phyloP scores from a whole-genome alignment of 305 asterid genomes.

The Rubia tinctorum region DNA sequence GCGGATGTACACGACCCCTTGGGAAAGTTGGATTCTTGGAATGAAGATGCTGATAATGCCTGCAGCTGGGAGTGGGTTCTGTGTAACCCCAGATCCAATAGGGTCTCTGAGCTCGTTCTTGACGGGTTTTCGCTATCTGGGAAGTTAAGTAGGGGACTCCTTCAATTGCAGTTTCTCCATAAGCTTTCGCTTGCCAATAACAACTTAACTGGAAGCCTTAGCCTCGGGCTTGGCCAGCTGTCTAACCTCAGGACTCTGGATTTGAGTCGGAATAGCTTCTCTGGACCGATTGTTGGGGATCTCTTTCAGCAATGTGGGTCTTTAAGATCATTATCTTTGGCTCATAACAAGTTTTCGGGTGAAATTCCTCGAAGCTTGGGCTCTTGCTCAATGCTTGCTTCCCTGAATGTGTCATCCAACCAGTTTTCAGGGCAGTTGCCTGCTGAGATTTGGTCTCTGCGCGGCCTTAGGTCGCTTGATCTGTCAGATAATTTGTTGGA shows the following conservation, averaged over 20 bases:
- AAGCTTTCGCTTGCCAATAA: constrained; percentile 66
- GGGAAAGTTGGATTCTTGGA: constrained; percentile 67
- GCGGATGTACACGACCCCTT: constrained; percentile 74
- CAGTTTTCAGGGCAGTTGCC: constrained; percentile 70
- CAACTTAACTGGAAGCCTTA: constrained; percentile 67
- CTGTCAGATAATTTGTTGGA: constrained; percentile 70
- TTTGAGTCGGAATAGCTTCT: constrained; percentile 68
- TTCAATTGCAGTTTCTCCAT: constrained; percentile 58
- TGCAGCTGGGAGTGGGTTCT: constrained; percentile 74
- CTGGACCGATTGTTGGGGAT: constrained; percentile 54
- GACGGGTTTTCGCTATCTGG: constrained; percentile 81
- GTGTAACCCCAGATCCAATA: constrained; percentile 76
- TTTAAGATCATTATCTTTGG: constrained; percentile 62
- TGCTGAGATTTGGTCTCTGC: constrained; percentile 57
- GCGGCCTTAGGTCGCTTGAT: constrained; percentile 62
- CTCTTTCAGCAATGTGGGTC: constrained; percentile 77
- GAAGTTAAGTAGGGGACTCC: constrained; percentile 76
- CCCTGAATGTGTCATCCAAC: constrained; percentile 60
- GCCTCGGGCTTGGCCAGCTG: constrained; percentile 58
- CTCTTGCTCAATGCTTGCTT: constrained; percentile 61
- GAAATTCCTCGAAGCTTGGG: constrained; percentile 64
- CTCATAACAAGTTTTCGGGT: constrained; percentile 66
- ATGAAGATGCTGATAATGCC: constrained; percentile 72
- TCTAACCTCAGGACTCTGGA: constrained; percentile 56
- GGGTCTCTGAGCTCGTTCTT: constrained; percentile 83